Evolutionary conservation across 306 rosid genomes (phyloP).

Genomic region (Quercus agrifolia): DNA sequence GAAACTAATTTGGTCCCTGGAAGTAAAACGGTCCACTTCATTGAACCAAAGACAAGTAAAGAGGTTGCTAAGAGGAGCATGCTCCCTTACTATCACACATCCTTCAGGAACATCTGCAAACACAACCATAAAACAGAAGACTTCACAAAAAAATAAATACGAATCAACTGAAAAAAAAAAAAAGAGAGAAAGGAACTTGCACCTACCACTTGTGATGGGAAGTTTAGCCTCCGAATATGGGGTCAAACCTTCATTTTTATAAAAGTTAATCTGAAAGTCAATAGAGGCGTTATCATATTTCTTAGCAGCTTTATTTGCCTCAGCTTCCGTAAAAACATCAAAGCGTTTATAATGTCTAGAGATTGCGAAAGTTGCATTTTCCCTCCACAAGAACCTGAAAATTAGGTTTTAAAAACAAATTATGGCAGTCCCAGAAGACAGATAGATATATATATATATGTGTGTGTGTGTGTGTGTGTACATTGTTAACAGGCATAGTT

Average conservation of each 20-base stretch:
- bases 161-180: constrained; percentile 3
- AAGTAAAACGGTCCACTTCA: constrained; percentile 97
- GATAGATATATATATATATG: too few relatives aligned
- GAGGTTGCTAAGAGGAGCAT: constrained; percentile 87
- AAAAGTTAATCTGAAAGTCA: constrained; percentile 82
- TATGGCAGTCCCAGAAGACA: background rate
- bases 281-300: constrained; percentile 85
- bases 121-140: constrained; percentile 26
- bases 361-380: constrained; percentile 88
- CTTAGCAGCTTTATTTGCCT: constrained; percentile 93
- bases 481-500: background rate
- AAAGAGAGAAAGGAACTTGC: constrained; percentile 11
- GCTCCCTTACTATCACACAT: constrained; percentile 85
- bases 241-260: constrained; percentile 81
- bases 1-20: constrained; percentile 93
- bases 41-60: constrained; percentile 95
- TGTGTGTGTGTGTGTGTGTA: too few relatives aligned
- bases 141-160: background rate
- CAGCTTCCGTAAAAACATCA: constrained; percentile 89
- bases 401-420: background rate
- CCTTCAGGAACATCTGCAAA: constrained; percentile 98
- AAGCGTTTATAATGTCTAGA: constrained; percentile 94
- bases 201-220: constrained; percentile 90
- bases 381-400: constrained; percentile 93
- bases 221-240: constrained; percentile 86